These are phyloP conservation scores for Solanum aculeatissimum DNA, from an alignment of 305 asterid species.

Conservation along the genomic window DNA sequence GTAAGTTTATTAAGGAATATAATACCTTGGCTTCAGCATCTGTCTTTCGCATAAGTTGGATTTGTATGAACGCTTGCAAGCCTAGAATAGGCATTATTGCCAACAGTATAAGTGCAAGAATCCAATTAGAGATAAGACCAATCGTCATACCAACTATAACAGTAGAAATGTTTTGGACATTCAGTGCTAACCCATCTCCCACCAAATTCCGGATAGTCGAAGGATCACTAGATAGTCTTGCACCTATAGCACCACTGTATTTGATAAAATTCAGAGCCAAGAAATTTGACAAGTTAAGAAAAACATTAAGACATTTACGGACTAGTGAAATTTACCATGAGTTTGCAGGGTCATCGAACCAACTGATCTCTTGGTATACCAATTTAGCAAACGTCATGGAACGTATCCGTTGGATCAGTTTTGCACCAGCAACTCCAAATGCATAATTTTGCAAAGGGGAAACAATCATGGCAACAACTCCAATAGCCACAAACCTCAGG, in stretches of 20 bases:
- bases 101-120: conserved; percentile 32
- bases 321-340: conserved; percentile 5
- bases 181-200: conserved; percentile 32
- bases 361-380: conserved; percentile 31
- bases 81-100: conserved; percentile 24
- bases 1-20: neutral
- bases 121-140: conserved; percentile 37
- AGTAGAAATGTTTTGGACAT: conserved; percentile 41
- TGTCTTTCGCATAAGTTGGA: conserved; percentile 19
- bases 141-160: conserved; percentile 28
- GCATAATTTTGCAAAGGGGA: conserved; percentile 27
- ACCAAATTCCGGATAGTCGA: conserved; percentile 27
- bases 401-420: conserved; percentile 25
- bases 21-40: conserved; percentile 27
- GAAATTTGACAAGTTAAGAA: neutral
- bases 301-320: neutral
- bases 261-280: neutral
- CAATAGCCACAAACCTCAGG: conserved; percentile 22
- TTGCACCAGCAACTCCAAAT: conserved; percentile 37
- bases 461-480: conserved; percentile 14
- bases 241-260: conserved; percentile 48
- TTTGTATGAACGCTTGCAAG: conserved; percentile 19
- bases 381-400: conserved; percentile 21
- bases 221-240: conserved; percentile 47
- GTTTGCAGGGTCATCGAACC: conserved; percentile 43